Evolutionary conservation across 306 rosid genomes (phyloP).

Genomic region (Pyrus pyrifolia): DNA sequence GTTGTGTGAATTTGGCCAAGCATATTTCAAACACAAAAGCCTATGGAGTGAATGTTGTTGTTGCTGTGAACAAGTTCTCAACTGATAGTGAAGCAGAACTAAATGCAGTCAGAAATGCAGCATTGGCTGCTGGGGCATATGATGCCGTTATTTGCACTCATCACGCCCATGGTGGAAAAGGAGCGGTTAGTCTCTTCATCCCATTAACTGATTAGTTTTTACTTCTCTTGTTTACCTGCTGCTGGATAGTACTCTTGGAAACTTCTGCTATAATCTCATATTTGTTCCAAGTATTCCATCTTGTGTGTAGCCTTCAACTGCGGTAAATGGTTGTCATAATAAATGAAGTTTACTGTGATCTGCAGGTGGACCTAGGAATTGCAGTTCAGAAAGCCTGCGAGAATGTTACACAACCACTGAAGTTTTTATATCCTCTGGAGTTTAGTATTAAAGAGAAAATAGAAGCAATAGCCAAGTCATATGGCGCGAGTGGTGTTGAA

Average conservation of each 20-base stretch:
- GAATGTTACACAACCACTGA: conserved; percentile 62
- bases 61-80: conserved; percentile 83
- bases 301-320: neutral
- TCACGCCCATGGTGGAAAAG: conserved; percentile 97
- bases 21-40: conserved; percentile 72
- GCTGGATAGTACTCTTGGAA: neutral
- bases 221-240: neutral
- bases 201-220: neutral
- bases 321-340: neutral
- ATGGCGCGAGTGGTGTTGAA: conserved; percentile 83
- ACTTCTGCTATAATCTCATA: neutral
- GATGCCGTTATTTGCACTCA: conserved; percentile 88
- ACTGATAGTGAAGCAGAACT: conserved; percentile 89
- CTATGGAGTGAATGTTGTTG: conserved; percentile 88
- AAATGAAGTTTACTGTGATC: conserved; percentile 19
- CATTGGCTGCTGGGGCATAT: conserved; percentile 79
- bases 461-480: conserved; percentile 90
- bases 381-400: conserved; percentile 89
- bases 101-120: conserved; percentile 58
- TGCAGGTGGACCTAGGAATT: conserved; percentile 85
- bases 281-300: neutral
- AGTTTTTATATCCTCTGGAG: conserved; percentile 79
- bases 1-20: conserved; percentile 82
- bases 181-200: conserved; percentile 66
- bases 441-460: conserved; percentile 73